Evolutionary conservation across 306 rosid species (phyloP).

Genomic region (Fragaria nilgerrensis): DNA sequence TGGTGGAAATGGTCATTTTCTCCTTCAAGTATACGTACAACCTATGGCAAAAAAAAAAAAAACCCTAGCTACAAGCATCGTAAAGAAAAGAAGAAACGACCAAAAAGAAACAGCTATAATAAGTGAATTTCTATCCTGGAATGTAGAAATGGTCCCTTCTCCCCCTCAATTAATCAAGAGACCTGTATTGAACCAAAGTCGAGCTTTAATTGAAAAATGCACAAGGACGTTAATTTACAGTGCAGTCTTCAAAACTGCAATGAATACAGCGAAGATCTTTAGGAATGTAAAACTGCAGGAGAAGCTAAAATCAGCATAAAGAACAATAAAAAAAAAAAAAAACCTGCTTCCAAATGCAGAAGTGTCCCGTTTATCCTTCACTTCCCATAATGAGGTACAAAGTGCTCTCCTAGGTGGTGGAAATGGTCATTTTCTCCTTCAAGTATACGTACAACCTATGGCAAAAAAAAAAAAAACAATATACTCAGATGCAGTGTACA

Average conservation of each 20-base stretch:
- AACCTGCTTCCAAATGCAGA: not conserved
- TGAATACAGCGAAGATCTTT: no score
- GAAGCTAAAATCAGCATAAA: no score
- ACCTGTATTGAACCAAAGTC: constrained; percentile 38
- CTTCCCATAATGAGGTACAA: constrained; percentile 33
- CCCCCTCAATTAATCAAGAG: constrained; percentile 62
- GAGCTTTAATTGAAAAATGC: not conserved
- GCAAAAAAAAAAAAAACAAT: not conserved
- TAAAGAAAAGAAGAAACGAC: not conserved
- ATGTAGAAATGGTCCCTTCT: constrained; percentile 39
- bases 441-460: constrained; percentile 77
- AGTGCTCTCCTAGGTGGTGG: constrained; percentile 46
- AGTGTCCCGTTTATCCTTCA: constrained; percentile 18
- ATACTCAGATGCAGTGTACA: no score
- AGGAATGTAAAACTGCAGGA: no score
- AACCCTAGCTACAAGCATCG: no score
- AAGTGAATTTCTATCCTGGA: constrained; percentile 36
- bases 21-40: constrained; percentile 82
- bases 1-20: constrained; percentile 48
- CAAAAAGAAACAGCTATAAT: not conserved
- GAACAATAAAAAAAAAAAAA: not conserved
- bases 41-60: constrained; percentile 36
- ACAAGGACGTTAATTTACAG: not conserved
- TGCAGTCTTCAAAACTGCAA: not conserved
- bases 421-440: constrained; percentile 64